These are phyloP conservation scores for Andrographis paniculata DNA, from an alignment of 305 asterid genomes.

Conservation along the genomic window DNA sequence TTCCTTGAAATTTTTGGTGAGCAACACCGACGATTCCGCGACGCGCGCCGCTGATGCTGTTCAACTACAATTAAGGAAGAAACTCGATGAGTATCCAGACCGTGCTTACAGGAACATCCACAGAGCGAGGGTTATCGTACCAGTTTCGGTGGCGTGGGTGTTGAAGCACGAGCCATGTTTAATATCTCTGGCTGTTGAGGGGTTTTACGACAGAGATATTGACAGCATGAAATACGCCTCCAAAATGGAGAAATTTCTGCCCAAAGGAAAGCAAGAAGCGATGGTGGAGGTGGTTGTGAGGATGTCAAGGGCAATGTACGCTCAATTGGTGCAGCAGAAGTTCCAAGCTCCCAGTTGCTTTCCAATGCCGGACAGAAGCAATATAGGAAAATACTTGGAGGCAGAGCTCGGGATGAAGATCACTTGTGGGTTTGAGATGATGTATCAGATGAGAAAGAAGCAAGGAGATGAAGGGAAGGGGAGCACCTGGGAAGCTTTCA, in stretches of 20 bases:
- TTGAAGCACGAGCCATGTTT: conserved; percentile 62
- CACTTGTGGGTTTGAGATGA: conserved; percentile 89
- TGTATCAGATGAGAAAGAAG: conserved; percentile 70
- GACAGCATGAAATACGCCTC: conserved; percentile 83
- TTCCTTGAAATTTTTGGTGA: conserved; percentile 34
- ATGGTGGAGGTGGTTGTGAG: conserved; percentile 58
- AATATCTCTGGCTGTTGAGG: conserved; percentile 68
- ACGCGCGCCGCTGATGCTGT: conserved; percentile 46
- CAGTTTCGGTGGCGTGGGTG: conserved; percentile 69
- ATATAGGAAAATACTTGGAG: conserved; percentile 49
- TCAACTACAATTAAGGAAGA: conserved; percentile 52
- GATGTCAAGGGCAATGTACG: conserved; percentile 93
- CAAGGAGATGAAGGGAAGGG: conserved; percentile 86
- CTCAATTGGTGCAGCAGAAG: conserved; percentile 78
- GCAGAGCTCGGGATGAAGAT: conserved; percentile 91
- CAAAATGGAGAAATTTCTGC: conserved; percentile 65
- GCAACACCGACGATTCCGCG: conserved; percentile 9
- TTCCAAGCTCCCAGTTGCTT: conserved; percentile 76
- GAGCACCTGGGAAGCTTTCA: conserved; percentile 79
- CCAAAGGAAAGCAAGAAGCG: conserved; percentile 57
- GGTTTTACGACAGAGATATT: conserved; percentile 80
- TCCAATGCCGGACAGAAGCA: conserved; percentile 67
- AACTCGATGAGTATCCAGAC: conserved; percentile 54
- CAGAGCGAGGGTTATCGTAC: conserved; percentile 50
- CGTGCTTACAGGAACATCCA: conserved; percentile 63